Base-by-base conservation (phyloP, 2,329 filamentous ascomycete genomes). In the Nannizziopsis arthrosporioides region DNA sequence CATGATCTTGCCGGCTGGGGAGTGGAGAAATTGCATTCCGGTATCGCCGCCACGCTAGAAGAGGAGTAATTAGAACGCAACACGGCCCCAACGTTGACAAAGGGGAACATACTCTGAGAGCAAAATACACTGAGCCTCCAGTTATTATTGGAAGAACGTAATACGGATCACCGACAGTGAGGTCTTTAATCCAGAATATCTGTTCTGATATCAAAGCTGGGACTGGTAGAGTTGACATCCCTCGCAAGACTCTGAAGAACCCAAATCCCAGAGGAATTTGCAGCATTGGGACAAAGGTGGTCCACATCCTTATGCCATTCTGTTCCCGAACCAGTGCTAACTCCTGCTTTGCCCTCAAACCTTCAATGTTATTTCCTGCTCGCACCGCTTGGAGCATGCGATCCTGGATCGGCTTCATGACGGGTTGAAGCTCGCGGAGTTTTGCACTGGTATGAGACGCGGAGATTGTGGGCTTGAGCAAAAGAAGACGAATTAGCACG, bases 151-250 rank as follows among this genome's bases (percentile, higher is more conserved):
- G 92, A 30, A 96, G 68, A 36, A 92, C 63, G 56, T 78, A 90
- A 58, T 74, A 82, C 0, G 92, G 90, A 64, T 98, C 92, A 1
- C 77, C 64, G 17, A 80, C 61, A 0, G 86, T 82, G 53, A 98
- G 66, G 63, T 96, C 84, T 1, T 71, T 67, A 55, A 96, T 77
- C 92, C 92, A 98, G 36, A 81, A 67, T 32, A 81, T 67, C 2
- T 85, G 82, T 30, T 84, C 85, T 1, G 68, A 70, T 57, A 85
- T 77, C 54, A 96, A 65, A 1, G 79, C 82, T 0, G 90, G 90
- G 4, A 95, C 86, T 3, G 90, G 90, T 42, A 96, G 69, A 17
- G 72, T 64, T 1, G 78, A 67, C 84, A 94, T 93, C 55, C 75
- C 81, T 46, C 78, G 75, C 54, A 93, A 64, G 40, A 90, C 71